Evolutionary conservation across 768 basidiomycete species (phyloP).

Genomic region (Myochromella boudieri): DNA sequence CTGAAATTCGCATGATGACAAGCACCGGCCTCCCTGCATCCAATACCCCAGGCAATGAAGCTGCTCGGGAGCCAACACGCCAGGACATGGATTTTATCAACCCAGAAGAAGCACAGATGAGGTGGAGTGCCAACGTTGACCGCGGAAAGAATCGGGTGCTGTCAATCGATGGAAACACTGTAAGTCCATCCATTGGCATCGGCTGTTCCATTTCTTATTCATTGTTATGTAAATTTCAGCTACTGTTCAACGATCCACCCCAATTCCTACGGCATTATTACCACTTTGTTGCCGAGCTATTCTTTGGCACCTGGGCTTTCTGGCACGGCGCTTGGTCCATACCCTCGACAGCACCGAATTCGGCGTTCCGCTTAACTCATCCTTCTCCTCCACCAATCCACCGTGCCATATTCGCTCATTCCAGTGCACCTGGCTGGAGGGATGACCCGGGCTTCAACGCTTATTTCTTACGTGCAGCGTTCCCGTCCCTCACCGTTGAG

Average conservation of each 20-base stretch:
- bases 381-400: conserved; percentile 51
- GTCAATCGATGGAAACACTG: conserved; percentile 73
- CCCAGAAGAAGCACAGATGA: conserved; percentile 53
- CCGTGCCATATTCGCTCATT: conserved; percentile 72
- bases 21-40: conserved; percentile 62
- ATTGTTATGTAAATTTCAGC: conserved; percentile 29
- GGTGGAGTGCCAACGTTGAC: conserved; percentile 53
- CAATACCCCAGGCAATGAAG: conserved; percentile 64
- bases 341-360: conserved; percentile 18
- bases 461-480: conserved; percentile 72
- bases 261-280: conserved; percentile 89
- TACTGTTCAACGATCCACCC: conserved; percentile 65
- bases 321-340: conserved; percentile 56
- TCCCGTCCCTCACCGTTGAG: conserved; percentile 72
- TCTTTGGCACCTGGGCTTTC: conserved; percentile 74
- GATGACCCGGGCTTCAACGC: conserved; percentile 76
- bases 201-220: not conserved
- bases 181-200: conserved; percentile 26
- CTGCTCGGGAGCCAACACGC: conserved; percentile 63
- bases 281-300: conserved; percentile 81
- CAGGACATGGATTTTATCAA: conserved; percentile 63
- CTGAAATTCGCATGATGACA: conserved; percentile 58
- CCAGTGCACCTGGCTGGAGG: conserved; percentile 63
- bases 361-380: conserved; percentile 11
- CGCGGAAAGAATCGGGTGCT: conserved; percentile 50